phyloP scores from a whole-genome alignment of 2,329 filamentous ascomycete species.

The Aspergillus chevalieri region DNA sequence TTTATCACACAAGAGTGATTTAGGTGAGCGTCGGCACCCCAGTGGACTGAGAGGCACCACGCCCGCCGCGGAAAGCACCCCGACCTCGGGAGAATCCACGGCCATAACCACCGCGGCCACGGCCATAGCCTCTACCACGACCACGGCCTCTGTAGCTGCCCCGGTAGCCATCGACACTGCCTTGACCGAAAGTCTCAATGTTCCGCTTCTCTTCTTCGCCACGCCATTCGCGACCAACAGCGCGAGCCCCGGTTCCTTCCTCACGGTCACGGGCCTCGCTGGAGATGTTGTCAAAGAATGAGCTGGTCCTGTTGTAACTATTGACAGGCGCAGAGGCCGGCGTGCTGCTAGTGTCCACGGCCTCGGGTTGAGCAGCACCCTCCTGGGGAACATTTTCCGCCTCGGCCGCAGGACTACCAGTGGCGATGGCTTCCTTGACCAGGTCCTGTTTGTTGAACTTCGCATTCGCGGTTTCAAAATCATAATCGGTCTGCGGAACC shows the following conservation, averaged over 20 bases:
- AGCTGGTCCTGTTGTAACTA: slow-evolving; percentile 79
- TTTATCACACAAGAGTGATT: slow-evolving; percentile 6
- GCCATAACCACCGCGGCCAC: slow-evolving; percentile 44
- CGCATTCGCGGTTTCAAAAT: slow-evolving; percentile 79
- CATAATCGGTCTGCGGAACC: slow-evolving; percentile 83
- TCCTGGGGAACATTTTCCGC: slow-evolving; percentile 42
- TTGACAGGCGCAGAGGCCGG: slow-evolving; percentile 32
- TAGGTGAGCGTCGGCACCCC: slow-evolving; percentile 32
- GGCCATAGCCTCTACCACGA: slow-evolving; percentile 44
- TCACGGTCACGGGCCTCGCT: slow-evolving; percentile 86
- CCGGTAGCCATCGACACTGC: slow-evolving; percentile 84
- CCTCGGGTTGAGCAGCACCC: slow-evolving; percentile 28
- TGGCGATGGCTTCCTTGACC: slow-evolving; percentile 79
- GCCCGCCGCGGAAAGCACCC: slow-evolving; percentile 35
- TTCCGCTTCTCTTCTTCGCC: slow-evolving; percentile 92
- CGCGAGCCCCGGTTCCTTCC: slow-evolving; percentile 59
- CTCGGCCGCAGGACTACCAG: slow-evolving; percentile 59
- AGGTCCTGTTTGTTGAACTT: slow-evolving; percentile 86
- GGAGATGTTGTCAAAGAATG: slow-evolving; percentile 98
- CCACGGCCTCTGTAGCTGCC: slow-evolving; percentile 67
- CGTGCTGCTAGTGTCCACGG: slow-evolving; percentile 26
- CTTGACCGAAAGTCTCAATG: slow-evolving; percentile 95
- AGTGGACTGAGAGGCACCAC: slow-evolving; percentile 32
- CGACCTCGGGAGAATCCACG: slow-evolving; percentile 38
- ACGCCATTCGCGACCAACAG: slow-evolving; percentile 81